Base-by-base conservation (phyloP, 306 rosid species). In the Citrullus amarus region DNA sequence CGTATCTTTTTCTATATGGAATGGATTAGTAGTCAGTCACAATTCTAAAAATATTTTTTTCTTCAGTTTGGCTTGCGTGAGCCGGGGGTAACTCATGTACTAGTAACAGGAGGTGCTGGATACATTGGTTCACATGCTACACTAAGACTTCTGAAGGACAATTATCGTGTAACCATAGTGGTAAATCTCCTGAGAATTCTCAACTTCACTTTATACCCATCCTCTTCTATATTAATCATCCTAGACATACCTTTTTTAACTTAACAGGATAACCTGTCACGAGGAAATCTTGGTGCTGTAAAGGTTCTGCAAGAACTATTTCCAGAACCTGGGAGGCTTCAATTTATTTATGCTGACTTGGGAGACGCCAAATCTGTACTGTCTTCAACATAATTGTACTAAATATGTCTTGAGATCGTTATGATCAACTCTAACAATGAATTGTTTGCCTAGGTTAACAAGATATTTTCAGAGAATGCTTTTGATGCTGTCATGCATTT, bases 401-500 rank as follows among this genome's bases (percentile, higher is more conserved):
- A 16, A 30, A 18, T 48, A 51, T 73, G 30, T 73, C 10, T 44
- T 44, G 50, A 44, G 61, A 16, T 73, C 28, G 0, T 30, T 51
- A 32, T 77, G 56, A 65, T 34, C 28, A 73, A 73, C 77, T 28
- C 39, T 8, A 8, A 30, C 8, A 39, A 15, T 17, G 59, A n/a
- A 6, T 30, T 68, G 39, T 41, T 54, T 60, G 6, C 44, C 53
- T 66, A 94, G 98, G 97, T 96, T 48, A 77, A 90, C 79, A 92
- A 91, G 90, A 89, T 96, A 80, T 96, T 96, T 84, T 81, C 88
- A 6, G 97, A 91, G 88, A 96, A 96, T 85, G 91, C 91, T 55
- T 96, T 96, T 85, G 97, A 96, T 87, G 99, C 99, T 46, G 98
- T 96, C 78, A 96, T 96, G 88, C 99, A 96, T 89, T 96, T 96